Evolutionary conservation across 2,329 filamentous ascomycete genomes (phyloP), one percentile per base, ranked within the genome.

Genomic region (Sclerotinia spermophila): DNA sequence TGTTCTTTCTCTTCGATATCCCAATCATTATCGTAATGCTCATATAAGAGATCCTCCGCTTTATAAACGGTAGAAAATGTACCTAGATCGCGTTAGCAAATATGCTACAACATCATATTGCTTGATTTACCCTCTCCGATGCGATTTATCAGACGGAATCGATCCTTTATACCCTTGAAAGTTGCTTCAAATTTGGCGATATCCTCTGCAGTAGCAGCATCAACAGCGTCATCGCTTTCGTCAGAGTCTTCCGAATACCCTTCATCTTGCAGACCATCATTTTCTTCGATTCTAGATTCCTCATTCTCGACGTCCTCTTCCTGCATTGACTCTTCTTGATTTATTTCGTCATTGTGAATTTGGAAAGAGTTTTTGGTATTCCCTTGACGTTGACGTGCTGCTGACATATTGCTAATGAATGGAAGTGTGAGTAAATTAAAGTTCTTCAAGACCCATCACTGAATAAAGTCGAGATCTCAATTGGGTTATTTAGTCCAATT

Each of bases 21-120:
- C 94, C 95, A 98, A 74, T 90, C 87, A 79, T 97, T 97, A 73
- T 92, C 84, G 81, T 93, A 96, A 71, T 86, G 84, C 74, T 96
- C 88, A 80, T 97, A 97, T 70, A 91, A 85, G 38, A 98, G 83
- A 79, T 99, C 96, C 81, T 98, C 94, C 30, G 96, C 96, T 81
- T 99, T 99, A 86, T 99, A 99, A 19, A 99, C 96, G 2, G 96
- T 98, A 0, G 96, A 98, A 80, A 99, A 99, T 1, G 96, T 99
- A 71, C 96, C 94, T 97, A 74, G 13, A 48, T 67, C 65, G 68
- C 30, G 72, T 77, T 61, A 77, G 67, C 60, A 53, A 73, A 44
- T 55, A 38, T 55, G 42, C n/a, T 15, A 58, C 19, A 19, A 60
- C 11, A 42, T 11, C 21, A 40, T 48, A 33, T 40, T 68, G 59